Evolutionary conservation across 257 asterid species (phyloP).

Genomic region (Anisodus tanguticus): DNA sequence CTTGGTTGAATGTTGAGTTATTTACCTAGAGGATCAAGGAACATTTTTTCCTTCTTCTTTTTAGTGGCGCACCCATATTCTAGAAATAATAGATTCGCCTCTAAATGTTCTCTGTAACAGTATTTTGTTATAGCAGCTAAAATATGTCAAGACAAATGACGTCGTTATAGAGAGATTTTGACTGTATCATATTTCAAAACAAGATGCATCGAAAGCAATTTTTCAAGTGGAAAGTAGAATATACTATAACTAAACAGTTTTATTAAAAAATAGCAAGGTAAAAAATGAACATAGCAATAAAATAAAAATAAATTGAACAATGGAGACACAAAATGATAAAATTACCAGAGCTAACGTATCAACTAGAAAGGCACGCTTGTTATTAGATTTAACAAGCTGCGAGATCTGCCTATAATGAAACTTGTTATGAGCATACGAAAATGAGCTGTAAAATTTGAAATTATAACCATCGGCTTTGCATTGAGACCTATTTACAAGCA

Average conservation of each 20-base stretch:
- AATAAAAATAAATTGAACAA: neutral
- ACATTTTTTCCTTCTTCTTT: no score
- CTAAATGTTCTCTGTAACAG: neutral
- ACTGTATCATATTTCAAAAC: neutral
- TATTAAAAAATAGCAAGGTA: neutral
- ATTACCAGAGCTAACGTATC: slow-evolving; percentile 64
- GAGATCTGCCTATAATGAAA: slow-evolving; percentile 51
- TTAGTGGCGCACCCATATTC: no score
- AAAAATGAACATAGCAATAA: neutral
- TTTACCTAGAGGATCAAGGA: no score
- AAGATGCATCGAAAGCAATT: neutral
- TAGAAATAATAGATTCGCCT: no score
- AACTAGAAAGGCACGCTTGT: slow-evolving; percentile 53
- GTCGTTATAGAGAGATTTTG: neutral
- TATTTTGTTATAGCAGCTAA: neutral
- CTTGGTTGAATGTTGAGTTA: no score
- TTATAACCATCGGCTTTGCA: neutral
- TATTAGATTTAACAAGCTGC: slow-evolving; percentile 49
- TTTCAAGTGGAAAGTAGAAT: neutral
- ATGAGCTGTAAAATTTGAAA: slow-evolving; percentile 37
- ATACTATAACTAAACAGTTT: neutral
- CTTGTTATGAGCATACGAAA: slow-evolving; percentile 36
- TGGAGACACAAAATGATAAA: neutral
- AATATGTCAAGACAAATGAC: neutral
- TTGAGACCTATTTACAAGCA: slow-evolving; percentile 26